Evolutionary conservation across 2,329 filamentous ascomycete genomes (phyloP).

Genomic region (Xylaria sp.): DNA sequence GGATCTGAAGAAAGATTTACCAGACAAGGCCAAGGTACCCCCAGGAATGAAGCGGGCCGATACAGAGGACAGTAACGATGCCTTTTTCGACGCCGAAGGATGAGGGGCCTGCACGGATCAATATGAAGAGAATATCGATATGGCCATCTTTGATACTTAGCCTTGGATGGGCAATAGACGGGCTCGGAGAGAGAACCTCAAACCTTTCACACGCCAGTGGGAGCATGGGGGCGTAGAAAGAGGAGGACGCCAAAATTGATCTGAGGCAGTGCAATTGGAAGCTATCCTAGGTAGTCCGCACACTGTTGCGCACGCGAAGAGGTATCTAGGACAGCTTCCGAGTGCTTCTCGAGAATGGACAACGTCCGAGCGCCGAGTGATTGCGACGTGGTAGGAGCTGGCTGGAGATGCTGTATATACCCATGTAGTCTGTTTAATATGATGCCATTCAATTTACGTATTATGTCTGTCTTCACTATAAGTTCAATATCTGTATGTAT

Average conservation of each 20-base stretch:
- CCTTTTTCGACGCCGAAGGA: conserved; percentile 48
- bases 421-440: conserved; percentile 19
- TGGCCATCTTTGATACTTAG: neutral
- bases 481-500: too few species aligned
- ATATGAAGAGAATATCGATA: neutral
- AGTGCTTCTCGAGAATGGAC: neutral
- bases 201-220: neutral
- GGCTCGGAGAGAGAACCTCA: neutral
- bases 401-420: conserved; percentile 20
- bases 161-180: neutral
- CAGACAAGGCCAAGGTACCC: conserved; percentile 32
- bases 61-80: conserved; percentile 45
- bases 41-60: conserved; percentile 42
- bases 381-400: neutral
- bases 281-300: neutral
- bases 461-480: neutral
- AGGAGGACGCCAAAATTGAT: neutral
- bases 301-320: neutral
- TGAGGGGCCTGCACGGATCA: conserved; percentile 18
- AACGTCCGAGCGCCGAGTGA: neutral
- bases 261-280: neutral
- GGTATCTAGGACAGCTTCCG: neutral
- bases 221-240: neutral
- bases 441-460: neutral
- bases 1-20: conserved; percentile 59